phyloP scores from a whole-genome alignment of 305 asterid species.

The Solanum hybrid region DNA sequence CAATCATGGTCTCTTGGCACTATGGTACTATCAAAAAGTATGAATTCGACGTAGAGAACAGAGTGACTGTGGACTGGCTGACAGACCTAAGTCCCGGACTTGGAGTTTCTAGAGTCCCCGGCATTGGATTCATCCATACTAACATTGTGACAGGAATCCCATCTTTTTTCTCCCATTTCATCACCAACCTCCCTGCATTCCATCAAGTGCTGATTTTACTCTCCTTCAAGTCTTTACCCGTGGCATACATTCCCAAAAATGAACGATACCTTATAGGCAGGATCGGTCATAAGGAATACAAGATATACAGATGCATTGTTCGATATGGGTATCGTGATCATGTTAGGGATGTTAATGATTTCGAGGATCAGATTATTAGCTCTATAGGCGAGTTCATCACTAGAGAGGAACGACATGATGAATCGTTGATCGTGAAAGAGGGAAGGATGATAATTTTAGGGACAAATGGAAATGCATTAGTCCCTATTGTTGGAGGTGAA shows the following conservation, averaged over 20 bases:
- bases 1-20: conserved; percentile 75
- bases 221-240: conserved; percentile 65
- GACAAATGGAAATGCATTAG: conserved; percentile 41
- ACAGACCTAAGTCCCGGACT: conserved; percentile 71
- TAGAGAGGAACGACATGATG: conserved; percentile 47
- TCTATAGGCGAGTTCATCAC: conserved; percentile 68
- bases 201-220: conserved; percentile 75
- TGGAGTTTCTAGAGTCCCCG: conserved; percentile 69
- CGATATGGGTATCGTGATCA: conserved; percentile 65
- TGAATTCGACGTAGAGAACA: conserved; percentile 69
- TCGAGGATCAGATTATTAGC: conserved; percentile 74
- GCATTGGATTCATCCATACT: conserved; percentile 77
- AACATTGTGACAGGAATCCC: conserved; percentile 75
- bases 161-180: conserved; percentile 79
- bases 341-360: conserved; percentile 54
- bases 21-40: conserved; percentile 79
- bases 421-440: conserved; percentile 41
- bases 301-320: conserved; percentile 63
- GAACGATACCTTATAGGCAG: conserved; percentile 67
- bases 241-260: conserved; percentile 48
- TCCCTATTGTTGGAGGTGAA: conserved; percentile 26
- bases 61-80: conserved; percentile 73
- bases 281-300: conserved; percentile 67
- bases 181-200: conserved; percentile 80
- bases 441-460: conserved; percentile 66